Base-by-base conservation (phyloP, 768 basidiomycete genomes). In the Sarcodon aspratus region DNA sequence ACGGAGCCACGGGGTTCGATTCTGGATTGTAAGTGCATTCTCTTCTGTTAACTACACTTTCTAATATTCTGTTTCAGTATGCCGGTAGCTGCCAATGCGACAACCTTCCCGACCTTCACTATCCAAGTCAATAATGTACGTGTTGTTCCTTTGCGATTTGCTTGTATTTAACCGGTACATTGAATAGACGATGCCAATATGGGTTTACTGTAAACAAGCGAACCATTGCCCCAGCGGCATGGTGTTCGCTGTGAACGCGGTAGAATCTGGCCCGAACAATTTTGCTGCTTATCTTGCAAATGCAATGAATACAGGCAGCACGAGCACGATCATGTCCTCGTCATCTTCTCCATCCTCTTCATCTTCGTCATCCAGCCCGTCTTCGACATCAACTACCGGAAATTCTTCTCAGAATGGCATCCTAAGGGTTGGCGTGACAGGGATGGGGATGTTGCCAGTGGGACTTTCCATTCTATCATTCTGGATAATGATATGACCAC, bases 191-290 rank as follows among this genome's bases (percentile, higher is more conserved):
- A 57, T 62, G 12, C 78, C 76, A 3, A 68, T 80, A 54, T 80
- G 75, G 79, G 72, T 63, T 2, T 78, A 71, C 63, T 79, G 79
- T 58, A 63, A 63, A 1, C 77, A 78, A 55, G 45, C 52, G 2
- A 61, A 55, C 38, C 79, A 82, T 59, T 80, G 79, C 56, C 70
- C 69, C 0, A 57, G 63, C 40, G 79, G 79, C 44, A 81, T 80
- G 80, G 77, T 80, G 45, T 79, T 79, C 62, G 60, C 74, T 18
- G 67, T 66, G 51, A 83, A 80, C 59, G 70, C 80, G 10, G 63
- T 69, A 33, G 75, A 74, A 52, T 52, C 63, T 2, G 69, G 75
- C n/a, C 50, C 70, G 17, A 74, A 76, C 53, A 77, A 59, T 56
- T 80, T 76, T 55, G 69, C 59, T 15, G 78, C 77, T 5, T 81